Conservation (phyloP, 2,329 filamentous ascomycete genomes). For the Colletotrichum truncatum region DNA sequence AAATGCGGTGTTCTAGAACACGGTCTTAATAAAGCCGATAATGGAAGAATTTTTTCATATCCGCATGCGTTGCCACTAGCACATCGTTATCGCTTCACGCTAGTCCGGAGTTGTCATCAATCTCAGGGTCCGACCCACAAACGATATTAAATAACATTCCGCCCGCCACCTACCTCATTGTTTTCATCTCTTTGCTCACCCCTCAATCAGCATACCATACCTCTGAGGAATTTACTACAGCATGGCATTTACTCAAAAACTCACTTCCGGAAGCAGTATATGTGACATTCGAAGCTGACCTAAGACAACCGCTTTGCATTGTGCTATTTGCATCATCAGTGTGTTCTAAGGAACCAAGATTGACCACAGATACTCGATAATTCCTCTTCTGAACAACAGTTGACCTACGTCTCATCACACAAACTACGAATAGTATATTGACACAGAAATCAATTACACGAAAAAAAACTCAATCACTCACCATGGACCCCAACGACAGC, state of each 20-base stretch:
- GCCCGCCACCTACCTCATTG: not conserved
- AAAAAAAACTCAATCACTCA: not conserved
- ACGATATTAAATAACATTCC: constrained; percentile 14
- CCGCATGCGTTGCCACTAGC: not conserved
- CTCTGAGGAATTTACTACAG: not conserved
- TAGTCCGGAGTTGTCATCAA: constrained; percentile 18
- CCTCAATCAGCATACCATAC: not conserved
- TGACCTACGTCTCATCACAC: not conserved
- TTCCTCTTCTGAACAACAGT: not conserved
- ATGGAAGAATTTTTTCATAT: not conserved
- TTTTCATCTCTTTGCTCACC: not conserved
- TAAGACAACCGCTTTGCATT: not conserved
- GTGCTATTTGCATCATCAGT: constrained; percentile 2
- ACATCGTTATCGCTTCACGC: constrained; percentile 18
- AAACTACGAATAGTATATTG: not conserved
- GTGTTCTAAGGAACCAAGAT: not conserved
- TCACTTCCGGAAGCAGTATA: not conserved
- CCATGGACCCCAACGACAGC: not conserved
- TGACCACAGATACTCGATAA: not conserved
- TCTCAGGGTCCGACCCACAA: constrained; percentile 11
- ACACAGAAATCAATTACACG: not conserved
- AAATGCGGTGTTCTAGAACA: no score
- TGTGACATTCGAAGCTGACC: constrained; percentile 9
- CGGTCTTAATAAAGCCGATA: no score
- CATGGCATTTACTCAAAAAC: not conserved